These are phyloP conservation scores for Vigna mungo DNA, from an alignment of 306 rosid genomes.

Conservation along the genomic window DNA sequence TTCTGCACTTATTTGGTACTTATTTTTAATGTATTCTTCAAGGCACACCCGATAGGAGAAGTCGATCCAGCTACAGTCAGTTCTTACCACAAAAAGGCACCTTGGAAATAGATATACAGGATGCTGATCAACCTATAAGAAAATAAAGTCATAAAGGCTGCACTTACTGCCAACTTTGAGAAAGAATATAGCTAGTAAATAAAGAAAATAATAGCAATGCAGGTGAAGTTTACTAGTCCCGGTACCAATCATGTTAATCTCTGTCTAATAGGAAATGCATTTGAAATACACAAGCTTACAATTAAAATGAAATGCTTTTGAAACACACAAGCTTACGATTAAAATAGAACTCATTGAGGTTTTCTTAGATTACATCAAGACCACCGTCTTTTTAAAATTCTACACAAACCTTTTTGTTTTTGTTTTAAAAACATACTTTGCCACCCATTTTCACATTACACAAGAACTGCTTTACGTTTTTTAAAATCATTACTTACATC, in stretches of 20 bases:
- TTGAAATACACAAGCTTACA: neutral
- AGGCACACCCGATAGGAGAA: conserved; percentile 86
- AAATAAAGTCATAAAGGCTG: conserved; percentile 36
- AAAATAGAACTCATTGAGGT: too few relatives aligned
- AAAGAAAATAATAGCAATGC: conserved; percentile 7
- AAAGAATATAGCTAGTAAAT: neutral
- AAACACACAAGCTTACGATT: too few relatives aligned
- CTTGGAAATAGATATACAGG: conserved; percentile 65
- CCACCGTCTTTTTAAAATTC: too few relatives aligned
- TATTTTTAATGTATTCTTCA: conserved; percentile 65
- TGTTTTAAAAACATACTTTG: too few relatives aligned
- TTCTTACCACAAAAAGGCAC: conserved; percentile 83
- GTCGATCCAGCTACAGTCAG: conserved; percentile 80
- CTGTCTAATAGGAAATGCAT: neutral
- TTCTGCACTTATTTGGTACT: conserved; percentile 70
- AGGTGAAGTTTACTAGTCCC: neutral
- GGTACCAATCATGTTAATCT: neutral
- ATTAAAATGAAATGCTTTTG: neutral
- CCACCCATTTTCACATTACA: too few relatives aligned
- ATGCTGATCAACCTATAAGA: conserved; percentile 75
- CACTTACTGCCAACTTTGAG: conserved; percentile 24
- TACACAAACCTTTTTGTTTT: too few relatives aligned
- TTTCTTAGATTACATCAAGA: too few relatives aligned
- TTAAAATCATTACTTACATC: too few relatives aligned
- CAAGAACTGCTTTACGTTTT: too few relatives aligned